These are phyloP conservation scores for Trichoderma polysporum DNA, from an alignment of 2,329 filamentous ascomycete genomes.

Conservation along the genomic window DNA sequence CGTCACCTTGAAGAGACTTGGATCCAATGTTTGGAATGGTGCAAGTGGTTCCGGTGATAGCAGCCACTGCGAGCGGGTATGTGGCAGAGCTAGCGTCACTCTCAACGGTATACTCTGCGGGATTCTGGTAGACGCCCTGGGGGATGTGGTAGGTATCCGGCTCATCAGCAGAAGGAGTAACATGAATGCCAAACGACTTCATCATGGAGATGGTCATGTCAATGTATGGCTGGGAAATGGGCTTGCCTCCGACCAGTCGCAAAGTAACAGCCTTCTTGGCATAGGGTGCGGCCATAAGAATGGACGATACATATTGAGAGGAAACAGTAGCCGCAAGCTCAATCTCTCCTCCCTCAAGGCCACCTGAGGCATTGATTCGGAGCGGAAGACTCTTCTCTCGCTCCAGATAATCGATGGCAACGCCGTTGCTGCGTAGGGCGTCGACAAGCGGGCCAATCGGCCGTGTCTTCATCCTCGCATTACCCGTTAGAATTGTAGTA, in stretches of 20 bases:
- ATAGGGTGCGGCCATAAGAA: constrained; percentile 95
- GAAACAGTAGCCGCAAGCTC: constrained; percentile 93
- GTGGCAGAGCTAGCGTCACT: constrained; percentile 98
- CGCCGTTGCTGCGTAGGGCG: constrained; percentile 81
- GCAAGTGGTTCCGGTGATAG: constrained; percentile 92
- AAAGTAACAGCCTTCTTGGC: constrained; percentile 92
- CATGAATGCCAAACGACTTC: constrained; percentile 82
- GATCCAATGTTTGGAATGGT: constrained; percentile 96
- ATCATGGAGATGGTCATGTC: constrained; percentile 99
- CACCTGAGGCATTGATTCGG: constrained; percentile 76
- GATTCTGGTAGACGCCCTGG: constrained; percentile 78
- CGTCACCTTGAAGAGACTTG: constrained; percentile 88
- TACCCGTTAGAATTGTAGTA: constrained; percentile 84
- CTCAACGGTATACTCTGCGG: constrained; percentile 83
- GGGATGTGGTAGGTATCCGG: constrained; percentile 94
- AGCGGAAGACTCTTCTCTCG: constrained; percentile 81
- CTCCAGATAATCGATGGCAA: constrained; percentile 83
- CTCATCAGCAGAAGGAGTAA: constrained; percentile 73
- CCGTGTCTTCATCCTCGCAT: constrained; percentile 91
- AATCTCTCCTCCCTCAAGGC: constrained; percentile 82
- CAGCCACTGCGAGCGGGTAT: constrained; percentile 89
- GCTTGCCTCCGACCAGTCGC: constrained; percentile 89
- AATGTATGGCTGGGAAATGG: constrained; percentile 95
- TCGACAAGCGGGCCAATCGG: constrained; percentile 93
- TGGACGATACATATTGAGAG: constrained; percentile 97